These are phyloP conservation scores for Triglochin maritima DNA, from an alignment of 106 monocot genomes.

Conservation along the genomic window DNA sequence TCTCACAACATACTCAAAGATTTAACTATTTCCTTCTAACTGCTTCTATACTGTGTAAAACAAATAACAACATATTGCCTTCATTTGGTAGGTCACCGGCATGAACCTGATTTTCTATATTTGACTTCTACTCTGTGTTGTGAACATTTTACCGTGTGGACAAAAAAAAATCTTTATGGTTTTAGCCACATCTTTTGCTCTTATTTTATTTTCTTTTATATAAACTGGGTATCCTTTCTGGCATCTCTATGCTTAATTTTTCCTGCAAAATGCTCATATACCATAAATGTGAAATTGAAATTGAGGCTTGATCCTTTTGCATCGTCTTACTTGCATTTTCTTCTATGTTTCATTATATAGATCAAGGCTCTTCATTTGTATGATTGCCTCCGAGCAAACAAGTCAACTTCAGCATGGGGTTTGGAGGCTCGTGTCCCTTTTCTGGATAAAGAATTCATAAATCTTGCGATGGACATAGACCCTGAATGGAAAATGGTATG, in stretches of 20 bases:
- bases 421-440: constrained; percentile 40
- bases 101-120: too few species aligned
- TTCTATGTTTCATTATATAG: constrained; percentile 2
- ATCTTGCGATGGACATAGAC: constrained; percentile 37
- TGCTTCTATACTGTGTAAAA: too few species aligned
- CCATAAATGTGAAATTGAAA: background rate
- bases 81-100: too few species aligned
- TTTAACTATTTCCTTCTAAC: too few species aligned
- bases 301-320: background rate
- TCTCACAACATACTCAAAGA: too few species aligned
- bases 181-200: background rate
- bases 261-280: background rate
- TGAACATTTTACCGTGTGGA: too few species aligned
- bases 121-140: too few species aligned
- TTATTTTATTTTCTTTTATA: background rate
- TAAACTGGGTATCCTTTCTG: too few species aligned
- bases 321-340: background rate
- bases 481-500: constrained; percentile 47
- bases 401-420: constrained; percentile 39
- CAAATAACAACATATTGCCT: too few species aligned
- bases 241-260: too few species aligned
- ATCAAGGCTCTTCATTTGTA: constrained; percentile 44
- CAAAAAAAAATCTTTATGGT: too few species aligned
- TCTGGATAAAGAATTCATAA: constrained; percentile 29
- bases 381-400: constrained; percentile 41